Evolutionary conservation across 2,329 filamentous ascomycete species (phyloP), one percentile per base, ranked within the genome.

Genomic region (Phaeoacremonium minimum): DNA sequence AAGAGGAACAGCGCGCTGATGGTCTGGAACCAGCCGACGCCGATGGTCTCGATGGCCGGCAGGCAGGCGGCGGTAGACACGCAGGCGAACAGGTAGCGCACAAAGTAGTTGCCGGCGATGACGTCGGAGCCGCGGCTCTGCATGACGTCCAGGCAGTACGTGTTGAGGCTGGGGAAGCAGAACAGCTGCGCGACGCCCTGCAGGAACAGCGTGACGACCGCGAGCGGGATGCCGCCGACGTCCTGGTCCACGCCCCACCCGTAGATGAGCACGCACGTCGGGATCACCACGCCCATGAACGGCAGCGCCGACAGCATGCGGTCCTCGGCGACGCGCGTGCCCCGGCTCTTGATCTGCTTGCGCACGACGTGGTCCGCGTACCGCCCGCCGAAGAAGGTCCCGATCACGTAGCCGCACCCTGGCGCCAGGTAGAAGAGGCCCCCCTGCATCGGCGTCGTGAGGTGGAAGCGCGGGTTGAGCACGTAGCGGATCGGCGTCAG

Each of bases 121-220:
- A 91, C 84, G 51, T 93, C 86, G 4, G 82, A 77, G 30, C 78
- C 78, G 18, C 75, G 67, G 2, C 70, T 69, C 45, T 83, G 83
- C 80, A 90, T 87, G 11, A 91, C 85, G 55, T 93, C 86, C 28
- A 93, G 61, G 54, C 85, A 90, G 60, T 93, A 86, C 2, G 80
- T 83, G 52, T 86, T 85, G 41, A 87, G 51, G 42, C 71, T 77
- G 1, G 82, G 80, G 45, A 85, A 85, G 49, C 80, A 84, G 47
- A 85, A 81, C 4, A 85, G 58, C 53, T 86, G 81, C 2, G 76
- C 77, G 0, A 86, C 72, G 4, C 82, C 83, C 50, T 85, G 81
- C 3, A 80, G 33, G 48, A 86, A 86, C 73, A 86, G 80, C 52
- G 73, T 73, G 15, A 84, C 63, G 2, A 85, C 78, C 0, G 80